Percentiles rank a stretch among this genome's conserved stretches.
Evolutionary conservation across 2,329 filamentous ascomycete genomes (phyloP).

Genomic region (Aureobasidium sp.): DNA sequence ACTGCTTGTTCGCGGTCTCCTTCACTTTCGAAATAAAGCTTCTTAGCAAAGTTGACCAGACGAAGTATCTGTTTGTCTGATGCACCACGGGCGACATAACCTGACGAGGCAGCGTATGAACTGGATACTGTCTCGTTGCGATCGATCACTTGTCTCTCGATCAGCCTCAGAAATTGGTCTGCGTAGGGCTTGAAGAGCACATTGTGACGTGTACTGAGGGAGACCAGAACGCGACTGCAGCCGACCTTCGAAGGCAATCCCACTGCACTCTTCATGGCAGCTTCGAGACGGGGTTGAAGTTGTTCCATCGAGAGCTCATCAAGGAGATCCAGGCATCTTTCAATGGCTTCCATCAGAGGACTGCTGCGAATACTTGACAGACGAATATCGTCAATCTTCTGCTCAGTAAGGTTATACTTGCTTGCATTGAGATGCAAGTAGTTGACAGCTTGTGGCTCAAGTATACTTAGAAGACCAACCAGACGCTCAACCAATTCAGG

Average conservation of each 20-base stretch:
- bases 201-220: constrained; percentile 72
- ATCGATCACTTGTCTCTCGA: constrained; percentile 79
- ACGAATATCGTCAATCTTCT: constrained; percentile 83
- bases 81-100: constrained; percentile 69
- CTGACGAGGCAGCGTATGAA: constrained; percentile 78
- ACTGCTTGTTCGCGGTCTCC: constrained; percentile 51
- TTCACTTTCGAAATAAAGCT: constrained; percentile 74
- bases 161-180: constrained; percentile 65
- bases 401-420: constrained; percentile 75
- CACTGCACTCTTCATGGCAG: constrained; percentile 75
- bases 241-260: constrained; percentile 93
- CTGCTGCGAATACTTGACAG: constrained; percentile 75
- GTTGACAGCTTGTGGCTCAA: constrained; percentile 85
- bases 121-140: constrained; percentile 90
- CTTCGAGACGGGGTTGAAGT: constrained; percentile 65
- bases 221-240: constrained; percentile 76
- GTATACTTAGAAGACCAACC: constrained; percentile 72
- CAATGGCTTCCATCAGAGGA: constrained; percentile 86
- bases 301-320: constrained; percentile 71
- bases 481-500: constrained; percentile 74
- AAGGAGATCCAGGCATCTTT: constrained; percentile 76
- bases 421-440: constrained; percentile 86
- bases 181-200: constrained; percentile 69
- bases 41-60: constrained; percentile 50
- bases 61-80: constrained; percentile 52